Base-by-base conservation (phyloP, 306 rosid species). In the Corylus americana region DNA sequence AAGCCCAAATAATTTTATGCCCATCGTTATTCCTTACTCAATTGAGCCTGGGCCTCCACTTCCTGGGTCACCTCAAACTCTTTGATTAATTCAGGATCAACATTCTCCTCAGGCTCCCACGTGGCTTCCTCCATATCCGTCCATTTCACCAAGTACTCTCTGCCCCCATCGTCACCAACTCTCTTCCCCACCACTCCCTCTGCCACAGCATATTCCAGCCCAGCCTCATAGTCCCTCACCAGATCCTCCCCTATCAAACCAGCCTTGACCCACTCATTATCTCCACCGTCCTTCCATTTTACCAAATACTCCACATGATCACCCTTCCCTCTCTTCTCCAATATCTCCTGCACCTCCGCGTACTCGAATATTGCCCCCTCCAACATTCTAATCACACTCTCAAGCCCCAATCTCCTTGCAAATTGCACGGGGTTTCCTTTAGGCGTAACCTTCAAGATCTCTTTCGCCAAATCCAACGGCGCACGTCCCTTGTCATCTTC, bases 91-190 rank as follows among this genome's bases (percentile, higher is more conserved):
- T 89, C 86, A 18, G 85, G 80, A 78, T 91, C 98, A 17, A 94
- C 98, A 71, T 92, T 94, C 27, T 81, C 91, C 82, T 82, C 80
- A 10, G 97, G 97, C 87, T 94, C 98, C 98, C 98, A 94, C 4
- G 94, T 94, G 81, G 93, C 93, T 25, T 94, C 97, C 0, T 89
- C 92, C 37, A 84, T 73, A 69, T 94, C 98, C 78, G 84, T 86
- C 98, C 98, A 94, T 77, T 90, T 92, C 2, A 94, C 92, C 84
- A 94, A 77, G n/a, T 80, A 85, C 82, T 92, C 97, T 4, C 39
- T 75, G 27, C 79, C 84, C 48, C 92, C 91, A 0, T 92, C 97
- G 29, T 92, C 97, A 4, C 91, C 97, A 1, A 86, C 55, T 77
- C 98, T 90, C 78, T 82, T 80, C 25, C 86, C 95, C 67, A 88